phyloP scores from a whole-genome alignment of 2,329 filamentous ascomycete species.

The Apiospora hydei region DNA sequence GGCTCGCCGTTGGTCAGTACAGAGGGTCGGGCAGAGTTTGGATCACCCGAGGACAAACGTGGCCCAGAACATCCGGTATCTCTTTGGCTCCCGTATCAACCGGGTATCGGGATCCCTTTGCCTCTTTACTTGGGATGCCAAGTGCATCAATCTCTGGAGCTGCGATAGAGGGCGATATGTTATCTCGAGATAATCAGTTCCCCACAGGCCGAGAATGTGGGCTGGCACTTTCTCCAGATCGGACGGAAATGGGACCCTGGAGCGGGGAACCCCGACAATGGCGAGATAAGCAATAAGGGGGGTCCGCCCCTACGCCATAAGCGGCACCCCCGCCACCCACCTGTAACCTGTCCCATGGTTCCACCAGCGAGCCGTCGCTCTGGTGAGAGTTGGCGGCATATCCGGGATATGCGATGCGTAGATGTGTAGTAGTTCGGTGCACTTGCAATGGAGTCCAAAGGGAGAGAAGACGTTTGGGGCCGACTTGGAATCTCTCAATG shows the following conservation, averaged over 20 bases:
- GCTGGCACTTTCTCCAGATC: background rate
- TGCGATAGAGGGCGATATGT: background rate
- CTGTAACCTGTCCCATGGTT: background rate
- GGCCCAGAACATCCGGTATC: background rate
- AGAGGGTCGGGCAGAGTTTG: background rate
- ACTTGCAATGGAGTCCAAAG: too few species aligned
- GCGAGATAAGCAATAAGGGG: background rate
- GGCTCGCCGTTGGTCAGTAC: background rate
- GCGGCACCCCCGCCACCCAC: background rate
- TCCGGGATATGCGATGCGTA: too few species aligned
- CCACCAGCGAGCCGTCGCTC: background rate
- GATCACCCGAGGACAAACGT: background rate
- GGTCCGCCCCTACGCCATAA: background rate
- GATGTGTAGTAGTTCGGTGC: too few species aligned
- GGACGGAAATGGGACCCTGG: background rate
- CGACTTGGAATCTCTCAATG: background rate
- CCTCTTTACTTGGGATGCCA: too few species aligned
- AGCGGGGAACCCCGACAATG: conserved; percentile 1
- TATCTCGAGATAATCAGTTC: background rate
- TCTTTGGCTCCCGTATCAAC: background rate
- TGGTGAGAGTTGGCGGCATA: background rate
- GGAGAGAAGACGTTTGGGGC: too few species aligned
- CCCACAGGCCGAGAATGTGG: background rate
- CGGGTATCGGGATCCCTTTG: background rate
- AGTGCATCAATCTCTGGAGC: background rate